phyloP scores from a whole-genome alignment of 2,329 filamentous ascomycete species.

The Pleomassaria siparia region DNA sequence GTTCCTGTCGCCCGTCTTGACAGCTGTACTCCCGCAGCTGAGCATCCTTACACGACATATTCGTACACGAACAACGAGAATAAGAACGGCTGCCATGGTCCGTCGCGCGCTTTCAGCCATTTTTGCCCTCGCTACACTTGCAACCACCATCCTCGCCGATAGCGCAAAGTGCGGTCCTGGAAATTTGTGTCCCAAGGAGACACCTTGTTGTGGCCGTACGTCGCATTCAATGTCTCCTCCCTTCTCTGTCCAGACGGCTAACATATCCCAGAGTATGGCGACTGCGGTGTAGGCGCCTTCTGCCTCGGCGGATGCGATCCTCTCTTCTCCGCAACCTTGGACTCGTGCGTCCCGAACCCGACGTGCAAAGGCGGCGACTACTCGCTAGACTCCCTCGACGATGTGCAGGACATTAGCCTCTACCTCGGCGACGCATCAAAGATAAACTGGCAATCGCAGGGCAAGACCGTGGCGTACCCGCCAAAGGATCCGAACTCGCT shows the following conservation, averaged over 20 bases:
- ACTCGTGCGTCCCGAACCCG: constrained; percentile 83
- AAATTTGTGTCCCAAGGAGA: constrained; percentile 66
- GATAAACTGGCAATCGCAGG: constrained; percentile 87
- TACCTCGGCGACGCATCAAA: constrained; percentile 83
- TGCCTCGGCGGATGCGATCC: constrained; percentile 96
- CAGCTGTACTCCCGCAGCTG: constrained; percentile 29
- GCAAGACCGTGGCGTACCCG: constrained; percentile 65
- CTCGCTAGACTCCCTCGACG: constrained; percentile 71
- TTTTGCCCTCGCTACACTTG: constrained; percentile 30
- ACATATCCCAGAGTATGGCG: constrained; percentile 71
- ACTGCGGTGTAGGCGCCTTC: constrained; percentile 91
- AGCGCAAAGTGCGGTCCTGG: constrained; percentile 46
- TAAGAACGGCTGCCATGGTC: constrained; percentile 26
- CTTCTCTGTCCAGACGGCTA: constrained; percentile 14
- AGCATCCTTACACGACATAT: constrained; percentile 37
- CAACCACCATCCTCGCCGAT: constrained; percentile 26
- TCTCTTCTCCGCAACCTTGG: constrained; percentile 75
- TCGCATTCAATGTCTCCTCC: constrained; percentile 46
- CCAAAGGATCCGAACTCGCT: constrained; percentile 61
- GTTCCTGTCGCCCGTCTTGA: constrained; percentile 16
- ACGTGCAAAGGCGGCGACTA: constrained; percentile 76
- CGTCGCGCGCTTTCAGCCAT: constrained; percentile 28
- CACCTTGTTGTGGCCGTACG: constrained; percentile 47
- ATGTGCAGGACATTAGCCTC: constrained; percentile 69
- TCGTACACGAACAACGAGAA: constrained; percentile 9